Evolutionary conservation across 768 basidiomycete species (phyloP), one percentile per base, ranked within the genome.

Genomic region (Lentinula boryana): DNA sequence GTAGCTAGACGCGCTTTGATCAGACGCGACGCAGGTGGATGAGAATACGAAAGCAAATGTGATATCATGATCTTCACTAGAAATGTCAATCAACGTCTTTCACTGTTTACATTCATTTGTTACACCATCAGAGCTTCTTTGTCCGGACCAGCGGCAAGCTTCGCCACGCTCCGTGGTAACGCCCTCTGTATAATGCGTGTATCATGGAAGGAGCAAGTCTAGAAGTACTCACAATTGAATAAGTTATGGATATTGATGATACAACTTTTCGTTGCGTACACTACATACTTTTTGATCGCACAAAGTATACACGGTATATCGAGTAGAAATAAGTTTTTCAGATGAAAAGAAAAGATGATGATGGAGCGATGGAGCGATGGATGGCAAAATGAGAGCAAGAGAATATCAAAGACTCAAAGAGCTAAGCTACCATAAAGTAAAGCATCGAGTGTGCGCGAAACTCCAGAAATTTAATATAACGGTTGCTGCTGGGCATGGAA

Each of bases 401-500:
- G 16, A 43, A 23, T 3, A 23, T 2, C 9, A 49, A 27, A 4
- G 23, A 21, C 21, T 46, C 44, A 4, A 21, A 46, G 21, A 12
- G 27, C 27, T 27, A 27, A 3, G 27, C 27, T 27, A 27, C 0
- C 27, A 27, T 27, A 27, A 4, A 3, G 4, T 3, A 27, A 27
- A 46, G 9, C 44, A 46, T 46, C 16, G 44, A 46, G 21, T 4
- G 4, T 21, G 16, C 10, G 16, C 16, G 9, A 31, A 44, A 27
- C 0, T 27, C 27, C 27, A 27, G 27, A 38, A 5, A 38, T 38
- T 58, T 18, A 58, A 40, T 58, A 58, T 18, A 58, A 16, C 27
- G 56, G 41, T 49, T 46, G 57, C 32, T 58, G 57, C 32, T n/a
- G n/a, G 55, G 57, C 27, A 58, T 58, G 27, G 46, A 58, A 58